A percentile compares a stretch with the other conserved stretches of the same genome.
Conservation (phyloP, 2,329 filamentous ascomycete species). For the Aspergillus ustus region DNA sequence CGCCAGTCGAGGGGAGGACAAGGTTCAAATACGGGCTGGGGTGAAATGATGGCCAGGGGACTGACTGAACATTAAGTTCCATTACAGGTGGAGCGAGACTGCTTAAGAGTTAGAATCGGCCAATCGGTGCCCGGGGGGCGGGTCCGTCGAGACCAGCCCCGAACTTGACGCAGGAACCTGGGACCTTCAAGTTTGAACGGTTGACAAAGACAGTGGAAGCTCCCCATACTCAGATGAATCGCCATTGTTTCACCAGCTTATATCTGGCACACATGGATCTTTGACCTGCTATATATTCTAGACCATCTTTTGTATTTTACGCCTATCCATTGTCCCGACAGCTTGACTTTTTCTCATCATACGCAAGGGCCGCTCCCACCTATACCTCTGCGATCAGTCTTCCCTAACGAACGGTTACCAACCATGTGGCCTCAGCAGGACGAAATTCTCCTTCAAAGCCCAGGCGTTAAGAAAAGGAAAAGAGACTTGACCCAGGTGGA, state of each 20-base stretch:
- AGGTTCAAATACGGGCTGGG: neutral
- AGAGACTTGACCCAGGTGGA: conserved; percentile 26
- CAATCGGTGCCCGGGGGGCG: neutral
- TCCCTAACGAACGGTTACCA: conserved; percentile 11
- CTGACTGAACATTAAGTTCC: neutral
- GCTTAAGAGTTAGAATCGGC: neutral
- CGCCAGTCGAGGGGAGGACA: neutral
- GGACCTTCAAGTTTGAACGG: too few relatives aligned
- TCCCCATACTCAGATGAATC: neutral
- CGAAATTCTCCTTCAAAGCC: conserved; percentile 8
- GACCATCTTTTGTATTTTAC: too few relatives aligned
- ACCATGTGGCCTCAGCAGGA: conserved; percentile 17
- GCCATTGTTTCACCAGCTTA: too few relatives aligned
- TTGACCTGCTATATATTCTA: too few relatives aligned
- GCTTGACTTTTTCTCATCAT: too few relatives aligned
- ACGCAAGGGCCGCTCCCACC: too few relatives aligned
- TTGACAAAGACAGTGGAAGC: neutral
- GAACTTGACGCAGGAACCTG: too few relatives aligned
- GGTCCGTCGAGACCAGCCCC: neutral
- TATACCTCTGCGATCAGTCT: neutral
- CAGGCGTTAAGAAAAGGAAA: conserved; percentile 32
- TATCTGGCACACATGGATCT: too few relatives aligned
- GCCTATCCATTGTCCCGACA: too few relatives aligned
- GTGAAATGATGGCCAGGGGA: conserved; percentile 3
- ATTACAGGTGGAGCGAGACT: neutral